Percentiles rank a stretch among this genome's conserved stretches.
phyloP scores from a whole-genome alignment of 176 grass and related monocot species.

The Ampelocalamus luodianensis region DNA sequence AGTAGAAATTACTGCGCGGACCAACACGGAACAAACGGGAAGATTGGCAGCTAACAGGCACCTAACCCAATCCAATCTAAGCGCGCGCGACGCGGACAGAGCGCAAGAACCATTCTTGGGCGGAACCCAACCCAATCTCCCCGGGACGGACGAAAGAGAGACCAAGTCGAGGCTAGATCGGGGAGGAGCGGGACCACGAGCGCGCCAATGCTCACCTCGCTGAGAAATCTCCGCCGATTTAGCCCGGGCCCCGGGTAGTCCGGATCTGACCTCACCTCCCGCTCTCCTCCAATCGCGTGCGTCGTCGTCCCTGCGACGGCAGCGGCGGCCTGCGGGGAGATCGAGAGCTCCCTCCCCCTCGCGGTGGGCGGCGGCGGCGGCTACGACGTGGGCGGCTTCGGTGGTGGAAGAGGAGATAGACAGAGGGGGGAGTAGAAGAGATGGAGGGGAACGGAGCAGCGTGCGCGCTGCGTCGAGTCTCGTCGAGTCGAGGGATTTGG shows the following conservation, averaged over 20 bases:
- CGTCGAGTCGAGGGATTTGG: background rate
- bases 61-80: slow-evolving; percentile 16
- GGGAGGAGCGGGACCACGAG: slow-evolving; percentile 1
- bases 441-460: slow-evolving; percentile 30
- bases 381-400: background rate
- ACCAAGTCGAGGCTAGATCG: slow-evolving; percentile 24
- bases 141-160: background rate
- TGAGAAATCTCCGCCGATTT: slow-evolving; percentile 19
- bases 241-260: background rate
- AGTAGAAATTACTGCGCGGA: background rate
- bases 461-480: background rate
- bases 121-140: background rate
- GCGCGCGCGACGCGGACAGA: background rate
- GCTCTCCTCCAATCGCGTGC: background rate
- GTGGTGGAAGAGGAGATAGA: slow-evolving; percentile 5
- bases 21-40: background rate
- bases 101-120: background rate
- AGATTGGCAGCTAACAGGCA: background rate
- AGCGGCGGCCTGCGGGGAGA: background rate
- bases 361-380: background rate
- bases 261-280: slow-evolving; percentile 34
- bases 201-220: slow-evolving; percentile 42
- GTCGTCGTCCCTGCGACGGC: background rate
- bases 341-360: background rate
- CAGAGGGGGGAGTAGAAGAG: background rate